phyloP scores from a whole-genome alignment of 1,139 yeast species.

The Scheffersomyces segobiensis region DNA sequence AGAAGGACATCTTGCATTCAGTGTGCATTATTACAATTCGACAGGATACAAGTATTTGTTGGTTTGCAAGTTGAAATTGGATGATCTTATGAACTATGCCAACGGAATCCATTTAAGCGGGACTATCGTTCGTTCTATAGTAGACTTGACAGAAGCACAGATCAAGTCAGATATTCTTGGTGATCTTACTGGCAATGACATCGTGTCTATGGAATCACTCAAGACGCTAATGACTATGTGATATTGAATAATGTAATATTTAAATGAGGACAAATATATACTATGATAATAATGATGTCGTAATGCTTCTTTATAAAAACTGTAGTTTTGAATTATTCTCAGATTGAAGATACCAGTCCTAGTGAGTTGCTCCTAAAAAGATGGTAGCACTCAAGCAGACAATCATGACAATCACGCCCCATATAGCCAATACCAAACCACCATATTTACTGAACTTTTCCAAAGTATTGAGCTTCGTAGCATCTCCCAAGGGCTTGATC shows the following conservation, averaged over 20 bases:
- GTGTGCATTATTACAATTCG: conserved; percentile 14
- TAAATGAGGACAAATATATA: not conserved
- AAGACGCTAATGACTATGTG: not conserved
- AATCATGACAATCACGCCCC: conserved; percentile 80
- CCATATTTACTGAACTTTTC: conserved; percentile 52
- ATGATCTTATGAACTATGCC: conserved; percentile 7
- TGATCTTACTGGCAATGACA: not conserved
- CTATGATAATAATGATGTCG: not conserved
- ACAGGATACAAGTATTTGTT: conserved; percentile 12
- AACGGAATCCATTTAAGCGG: conserved; percentile 1
- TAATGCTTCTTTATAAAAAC: not conserved
- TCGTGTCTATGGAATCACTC: not conserved
- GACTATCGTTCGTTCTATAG: not conserved
- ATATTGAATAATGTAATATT: not conserved
- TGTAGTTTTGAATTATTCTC: not conserved
- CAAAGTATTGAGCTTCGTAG: conserved; percentile 34
- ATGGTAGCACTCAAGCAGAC: conserved; percentile 77
- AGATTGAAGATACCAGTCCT: conserved; percentile 1
- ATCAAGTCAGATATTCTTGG: not conserved
- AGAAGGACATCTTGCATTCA: conserved; percentile 9
- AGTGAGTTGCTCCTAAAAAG: conserved; percentile 57
- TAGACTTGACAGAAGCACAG: not conserved
- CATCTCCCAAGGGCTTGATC: conserved; percentile 45
- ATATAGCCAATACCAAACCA: conserved; percentile 60
- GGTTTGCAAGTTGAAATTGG: conserved; percentile 3